A percentile compares a stretch with the other conserved stretches of the same genome.
phyloP scores from a whole-genome alignment of 1,284 basidiomycete genomes.

The Coniferiporia sulphurascens region DNA sequence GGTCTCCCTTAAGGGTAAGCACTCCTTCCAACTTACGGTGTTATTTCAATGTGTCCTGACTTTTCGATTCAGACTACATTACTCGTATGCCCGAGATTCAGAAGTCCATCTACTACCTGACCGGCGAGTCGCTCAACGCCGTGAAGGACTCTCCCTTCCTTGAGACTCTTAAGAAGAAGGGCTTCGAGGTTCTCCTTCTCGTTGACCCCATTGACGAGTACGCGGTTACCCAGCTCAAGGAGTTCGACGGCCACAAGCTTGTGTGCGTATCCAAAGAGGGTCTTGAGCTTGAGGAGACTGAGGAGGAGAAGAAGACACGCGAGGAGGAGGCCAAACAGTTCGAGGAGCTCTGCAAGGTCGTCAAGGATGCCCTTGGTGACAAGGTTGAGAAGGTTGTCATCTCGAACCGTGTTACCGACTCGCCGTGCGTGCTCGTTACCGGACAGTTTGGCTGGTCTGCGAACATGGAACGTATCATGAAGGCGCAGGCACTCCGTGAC shows the following conservation, averaged over 20 bases:
- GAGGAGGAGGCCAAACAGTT: constrained; percentile 87
- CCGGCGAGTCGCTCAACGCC: constrained; percentile 92
- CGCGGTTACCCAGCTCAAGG: constrained; percentile 97
- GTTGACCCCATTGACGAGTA: constrained; percentile 99
- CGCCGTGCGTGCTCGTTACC: constrained; percentile 95
- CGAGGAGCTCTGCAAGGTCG: constrained; percentile 87
- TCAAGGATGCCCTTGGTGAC: constrained; percentile 98
- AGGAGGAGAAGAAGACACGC: constrained; percentile 91
- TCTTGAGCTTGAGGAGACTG: constrained; percentile 98
- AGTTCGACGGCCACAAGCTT: constrained; percentile 98
- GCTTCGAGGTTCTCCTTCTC: constrained; percentile 96
- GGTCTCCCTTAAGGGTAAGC: constrained; percentile 88
- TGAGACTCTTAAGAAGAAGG: constrained; percentile 99
- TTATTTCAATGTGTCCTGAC: constrained; percentile 10
- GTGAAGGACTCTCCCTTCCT: constrained; percentile 97
- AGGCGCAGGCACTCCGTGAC: constrained; percentile 97
- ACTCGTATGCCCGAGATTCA: constrained; percentile 99
- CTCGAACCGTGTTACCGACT: constrained; percentile 96
- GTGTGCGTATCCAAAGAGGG: constrained; percentile 99
- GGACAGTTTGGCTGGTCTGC: constrained; percentile 99
- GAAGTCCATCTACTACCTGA: constrained; percentile 99
- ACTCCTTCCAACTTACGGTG: not conserved
- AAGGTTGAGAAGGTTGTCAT: constrained; percentile 99
- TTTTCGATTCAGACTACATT: constrained; percentile 77
- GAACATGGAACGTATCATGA: constrained; percentile 99